Evolutionary conservation across 2,329 filamentous ascomycete species (phyloP).

Genomic region (Pseudogymnoascus destructans): DNA sequence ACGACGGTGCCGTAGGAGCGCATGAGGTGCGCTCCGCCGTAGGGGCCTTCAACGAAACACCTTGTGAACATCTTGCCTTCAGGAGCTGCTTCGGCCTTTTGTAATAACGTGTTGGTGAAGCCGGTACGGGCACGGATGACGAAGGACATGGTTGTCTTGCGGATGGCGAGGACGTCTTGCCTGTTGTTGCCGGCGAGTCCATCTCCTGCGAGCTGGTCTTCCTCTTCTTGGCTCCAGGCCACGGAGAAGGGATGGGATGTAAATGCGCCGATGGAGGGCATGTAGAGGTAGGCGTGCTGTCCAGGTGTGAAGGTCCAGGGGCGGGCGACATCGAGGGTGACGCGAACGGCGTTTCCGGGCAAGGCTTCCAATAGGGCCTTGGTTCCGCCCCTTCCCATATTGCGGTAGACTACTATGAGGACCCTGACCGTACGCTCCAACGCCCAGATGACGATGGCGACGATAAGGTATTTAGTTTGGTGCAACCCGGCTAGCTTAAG

Average conservation of each 20-base stretch:
- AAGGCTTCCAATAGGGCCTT: slow-evolving; percentile 60
- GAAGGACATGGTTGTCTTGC: slow-evolving; percentile 55
- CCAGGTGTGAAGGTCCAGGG: slow-evolving; percentile 66
- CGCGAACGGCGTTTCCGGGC: slow-evolving; percentile 59
- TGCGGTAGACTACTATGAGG: slow-evolving; percentile 48
- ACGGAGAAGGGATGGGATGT: slow-evolving; percentile 71
- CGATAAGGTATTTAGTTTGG: slow-evolving; percentile 46
- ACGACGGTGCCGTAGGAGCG: slow-evolving; percentile 67
- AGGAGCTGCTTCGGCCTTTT: slow-evolving; percentile 48
- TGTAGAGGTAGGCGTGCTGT: slow-evolving; percentile 69
- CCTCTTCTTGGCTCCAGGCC: slow-evolving; percentile 60
- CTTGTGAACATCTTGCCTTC: slow-evolving; percentile 48
- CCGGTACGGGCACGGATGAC: slow-evolving; percentile 62
- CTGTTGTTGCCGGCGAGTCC: slow-evolving; percentile 41
- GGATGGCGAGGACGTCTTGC: slow-evolving; percentile 44
- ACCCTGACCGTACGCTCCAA: slow-evolving; percentile 50
- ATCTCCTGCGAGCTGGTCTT: slow-evolving; percentile 38
- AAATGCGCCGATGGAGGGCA: slow-evolving; percentile 58
- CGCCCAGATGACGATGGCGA: slow-evolving; percentile 53
- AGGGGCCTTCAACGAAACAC: slow-evolving; percentile 64
- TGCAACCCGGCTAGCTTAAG: slow-evolving; percentile 40
- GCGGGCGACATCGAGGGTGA: slow-evolving; percentile 61
- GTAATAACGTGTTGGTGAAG: slow-evolving; percentile 57
- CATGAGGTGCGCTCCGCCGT: slow-evolving; percentile 58
- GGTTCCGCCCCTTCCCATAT: slow-evolving; percentile 53